phyloP scores from a whole-genome alignment of 768 basidiomycete species.

The Pleurotus salmoneostramineus region DNA sequence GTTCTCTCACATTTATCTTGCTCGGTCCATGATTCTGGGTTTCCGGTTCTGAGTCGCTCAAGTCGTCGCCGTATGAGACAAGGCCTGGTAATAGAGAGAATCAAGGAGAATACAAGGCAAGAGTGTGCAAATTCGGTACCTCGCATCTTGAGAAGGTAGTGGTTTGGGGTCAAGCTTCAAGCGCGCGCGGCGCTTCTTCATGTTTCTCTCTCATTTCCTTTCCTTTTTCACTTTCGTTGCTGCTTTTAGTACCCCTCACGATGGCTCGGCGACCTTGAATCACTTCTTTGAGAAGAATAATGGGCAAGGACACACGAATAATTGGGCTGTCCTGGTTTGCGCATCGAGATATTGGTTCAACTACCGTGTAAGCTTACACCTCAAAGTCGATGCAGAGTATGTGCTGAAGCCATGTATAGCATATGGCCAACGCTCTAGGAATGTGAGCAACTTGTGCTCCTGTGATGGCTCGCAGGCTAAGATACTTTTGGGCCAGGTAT shows the following conservation, averaged over 20 bases:
- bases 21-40: conserved; percentile 13
- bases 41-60: conserved; percentile 47
- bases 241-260: conserved; percentile 25
- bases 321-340: conserved; percentile 97
- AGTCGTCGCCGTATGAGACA: conserved; percentile 60
- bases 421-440: conserved; percentile 97
- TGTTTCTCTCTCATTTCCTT: conserved; percentile 20
- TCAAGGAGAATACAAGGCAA: background rate
- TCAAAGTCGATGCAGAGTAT: background rate
- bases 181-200: conserved; percentile 12
- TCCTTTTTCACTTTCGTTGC: conserved; percentile 31
- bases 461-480: background rate
- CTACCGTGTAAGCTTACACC: conserved; percentile 67
- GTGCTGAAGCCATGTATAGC: conserved; percentile 44
- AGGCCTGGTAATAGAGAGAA: conserved; percentile 35
- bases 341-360: conserved; percentile 98
- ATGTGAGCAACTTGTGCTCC: conserved; percentile 55
- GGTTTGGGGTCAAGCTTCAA: no score
- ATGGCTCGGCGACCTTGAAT: conserved; percentile 26
- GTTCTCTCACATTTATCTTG: conserved; percentile 60
- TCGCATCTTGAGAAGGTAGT: no score
- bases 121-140: no score
- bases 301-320: conserved; percentile 76
- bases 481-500: conserved; percentile 54
- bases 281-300: conserved; percentile 38